A percentile compares a stretch with the other conserved stretches of the same genome.
phyloP scores from a whole-genome alignment of 2,329 filamentous ascomycete genomes.

The Botrytis porri region DNA sequence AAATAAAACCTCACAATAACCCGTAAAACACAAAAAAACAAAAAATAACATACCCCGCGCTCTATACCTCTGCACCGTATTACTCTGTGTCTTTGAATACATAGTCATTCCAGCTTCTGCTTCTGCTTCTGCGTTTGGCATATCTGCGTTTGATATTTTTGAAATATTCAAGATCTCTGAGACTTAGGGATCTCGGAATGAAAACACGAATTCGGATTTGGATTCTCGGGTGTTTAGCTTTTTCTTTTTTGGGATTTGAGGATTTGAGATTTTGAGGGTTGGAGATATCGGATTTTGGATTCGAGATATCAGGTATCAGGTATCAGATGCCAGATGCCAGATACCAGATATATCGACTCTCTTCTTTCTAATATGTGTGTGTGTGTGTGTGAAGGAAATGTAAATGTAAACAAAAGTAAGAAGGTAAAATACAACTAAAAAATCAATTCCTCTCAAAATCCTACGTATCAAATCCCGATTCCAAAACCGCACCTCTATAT shows the following conservation, averaged over 20 bases:
- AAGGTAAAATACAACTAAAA: too few species aligned
- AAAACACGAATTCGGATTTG: background rate
- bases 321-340: background rate
- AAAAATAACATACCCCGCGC: background rate
- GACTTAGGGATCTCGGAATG: background rate
- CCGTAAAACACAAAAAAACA: background rate
- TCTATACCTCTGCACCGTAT: conserved; percentile 8
- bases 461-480: too few species aligned
- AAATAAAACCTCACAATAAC: too few species aligned
- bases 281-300: too few species aligned
- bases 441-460: background rate
- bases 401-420: background rate
- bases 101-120: background rate
- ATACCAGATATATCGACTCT: background rate
- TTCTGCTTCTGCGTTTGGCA: background rate
- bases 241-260: too few species aligned
- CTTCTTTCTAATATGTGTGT: too few species aligned
- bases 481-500: background rate
- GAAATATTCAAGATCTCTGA: too few species aligned
- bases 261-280: too few species aligned
- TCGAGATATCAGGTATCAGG: too few species aligned
- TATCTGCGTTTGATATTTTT: background rate
- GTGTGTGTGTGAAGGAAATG: background rate
- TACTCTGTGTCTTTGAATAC: background rate
- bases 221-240: background rate